A percentile compares a stretch with the other conserved stretches of the same genome.
phyloP scores from a whole-genome alignment of 2,329 filamentous ascomycete genomes.

The Aspergillus sp. region DNA sequence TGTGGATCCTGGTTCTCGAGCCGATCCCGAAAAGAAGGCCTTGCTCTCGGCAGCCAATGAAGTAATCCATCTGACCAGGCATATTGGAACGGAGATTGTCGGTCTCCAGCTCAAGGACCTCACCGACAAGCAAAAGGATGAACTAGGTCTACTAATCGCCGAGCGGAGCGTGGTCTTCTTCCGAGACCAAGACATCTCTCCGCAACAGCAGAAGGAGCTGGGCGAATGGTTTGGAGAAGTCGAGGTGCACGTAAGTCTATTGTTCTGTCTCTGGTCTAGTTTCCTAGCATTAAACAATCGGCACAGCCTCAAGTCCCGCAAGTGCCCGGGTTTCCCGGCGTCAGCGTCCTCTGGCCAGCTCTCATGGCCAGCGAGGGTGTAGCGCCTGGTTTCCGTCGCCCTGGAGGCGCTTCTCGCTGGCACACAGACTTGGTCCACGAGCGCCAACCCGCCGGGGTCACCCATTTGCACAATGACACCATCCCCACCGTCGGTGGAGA shows the following conservation, averaged over 20 bases:
- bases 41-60: constrained; percentile 62
- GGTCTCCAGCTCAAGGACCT: constrained; percentile 64
- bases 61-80: constrained; percentile 60
- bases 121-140: constrained; percentile 59
- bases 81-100: constrained; percentile 66
- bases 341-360: constrained; percentile 69
- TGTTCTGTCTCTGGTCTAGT: no score
- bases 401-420: constrained; percentile 68
- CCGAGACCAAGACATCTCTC: constrained; percentile 60
- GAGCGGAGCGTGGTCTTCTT: constrained; percentile 68
- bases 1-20: constrained; percentile 62
- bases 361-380: constrained; percentile 61
- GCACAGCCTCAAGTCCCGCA: constrained; percentile 67
- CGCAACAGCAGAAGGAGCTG: constrained; percentile 63
- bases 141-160: constrained; percentile 62
- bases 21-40: constrained; percentile 63
- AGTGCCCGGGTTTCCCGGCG: constrained; percentile 65
- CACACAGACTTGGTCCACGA: constrained; percentile 72
- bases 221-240: constrained; percentile 65
- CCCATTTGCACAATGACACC: constrained; percentile 68
- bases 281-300: neutral
- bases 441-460: constrained; percentile 67
- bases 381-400: constrained; percentile 61
- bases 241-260: constrained; percentile 62
- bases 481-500: constrained; percentile 66